phyloP scores from a whole-genome alignment of 441 rosid species.

The Croton laevigatus region DNA sequence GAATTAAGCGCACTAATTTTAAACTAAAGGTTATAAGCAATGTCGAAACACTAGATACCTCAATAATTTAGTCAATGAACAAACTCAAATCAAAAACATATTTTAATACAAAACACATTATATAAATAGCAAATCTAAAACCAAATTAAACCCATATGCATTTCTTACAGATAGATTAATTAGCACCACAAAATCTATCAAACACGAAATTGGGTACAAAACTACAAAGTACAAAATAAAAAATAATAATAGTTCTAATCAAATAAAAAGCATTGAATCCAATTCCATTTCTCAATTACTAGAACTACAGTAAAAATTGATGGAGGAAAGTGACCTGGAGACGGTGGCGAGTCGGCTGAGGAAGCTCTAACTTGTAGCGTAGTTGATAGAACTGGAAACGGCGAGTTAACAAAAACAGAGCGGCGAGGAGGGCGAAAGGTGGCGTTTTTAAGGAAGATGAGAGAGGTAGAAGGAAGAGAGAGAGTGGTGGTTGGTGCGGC shows the following conservation, averaged over 20 bases:
- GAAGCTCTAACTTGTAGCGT: slow-evolving; percentile 61
- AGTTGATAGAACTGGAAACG: slow-evolving; percentile 29
- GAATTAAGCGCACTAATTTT: not conserved
- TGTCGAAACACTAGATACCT: not conserved
- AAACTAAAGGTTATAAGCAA: not conserved
- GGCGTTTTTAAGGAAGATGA: slow-evolving; percentile 28
- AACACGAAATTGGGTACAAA: not conserved
- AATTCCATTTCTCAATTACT: not conserved
- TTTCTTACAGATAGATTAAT: not conserved
- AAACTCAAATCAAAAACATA: not conserved
- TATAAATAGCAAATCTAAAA: not conserved
- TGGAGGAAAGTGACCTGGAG: slow-evolving; percentile 39
- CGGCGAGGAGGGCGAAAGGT: slow-evolving; percentile 28
- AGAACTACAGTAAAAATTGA: not conserved
- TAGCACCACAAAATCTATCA: not conserved
- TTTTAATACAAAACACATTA: not conserved
- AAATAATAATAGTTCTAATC: not conserved
- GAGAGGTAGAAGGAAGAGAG: slow-evolving; percentile 14
- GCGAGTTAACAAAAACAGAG: slow-evolving; percentile 35
- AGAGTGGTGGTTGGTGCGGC: slow-evolving; percentile 12
- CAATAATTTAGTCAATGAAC: not conserved
- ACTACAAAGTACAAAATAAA: not conserved
- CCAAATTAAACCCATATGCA: not conserved
- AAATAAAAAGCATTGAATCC: not conserved
- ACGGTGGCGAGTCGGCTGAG: slow-evolving; percentile 38